These are phyloP conservation scores for Trichoderma reesei DNA, from an alignment of 495 filamentous ascomycete genomes.

Conservation along the genomic window DNA sequence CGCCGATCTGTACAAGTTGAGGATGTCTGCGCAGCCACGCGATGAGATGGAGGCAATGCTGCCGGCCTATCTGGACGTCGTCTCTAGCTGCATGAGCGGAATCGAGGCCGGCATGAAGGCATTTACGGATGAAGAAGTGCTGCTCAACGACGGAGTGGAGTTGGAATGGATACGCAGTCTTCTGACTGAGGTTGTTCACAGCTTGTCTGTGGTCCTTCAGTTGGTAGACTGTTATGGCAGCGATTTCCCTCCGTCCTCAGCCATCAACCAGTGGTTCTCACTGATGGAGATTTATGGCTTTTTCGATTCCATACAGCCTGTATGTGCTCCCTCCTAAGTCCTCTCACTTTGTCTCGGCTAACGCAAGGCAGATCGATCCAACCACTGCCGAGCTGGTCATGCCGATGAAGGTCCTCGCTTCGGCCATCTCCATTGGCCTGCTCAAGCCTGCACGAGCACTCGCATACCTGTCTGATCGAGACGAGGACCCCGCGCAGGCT, in stretches of 20 bases:
- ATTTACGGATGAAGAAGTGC: conserved; percentile 20
- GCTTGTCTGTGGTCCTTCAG: conserved; percentile 64
- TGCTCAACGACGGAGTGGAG: conserved; percentile 41
- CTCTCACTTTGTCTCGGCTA: neutral
- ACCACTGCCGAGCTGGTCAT: conserved; percentile 45
- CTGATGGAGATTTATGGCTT: conserved; percentile 57
- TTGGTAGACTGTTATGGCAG: conserved; percentile 47
- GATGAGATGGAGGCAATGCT: conserved; percentile 27
- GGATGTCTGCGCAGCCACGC: neutral
- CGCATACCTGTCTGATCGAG: conserved; percentile 18
- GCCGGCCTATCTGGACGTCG: conserved; percentile 29
- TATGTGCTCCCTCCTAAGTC: conserved; percentile 30
- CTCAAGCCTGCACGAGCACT: conserved; percentile 54
- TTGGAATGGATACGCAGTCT: conserved; percentile 52
- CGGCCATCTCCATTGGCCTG: conserved; percentile 63
- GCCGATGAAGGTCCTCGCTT: conserved; percentile 56
- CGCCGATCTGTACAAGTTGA: conserved; percentile 5
- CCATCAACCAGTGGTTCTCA: conserved; percentile 61
- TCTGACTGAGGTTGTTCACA: conserved; percentile 59
- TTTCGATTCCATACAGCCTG: conserved; percentile 47
- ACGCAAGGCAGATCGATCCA: conserved; percentile 21
- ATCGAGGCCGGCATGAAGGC: conserved; percentile 20
- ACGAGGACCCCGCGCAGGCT: conserved; percentile 28
- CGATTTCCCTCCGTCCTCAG: conserved; percentile 45
- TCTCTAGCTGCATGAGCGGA: conserved; percentile 26